phyloP scores from a whole-genome alignment of 108 stramenopile species.

The Cyclostephanos invisitatus region DNA sequence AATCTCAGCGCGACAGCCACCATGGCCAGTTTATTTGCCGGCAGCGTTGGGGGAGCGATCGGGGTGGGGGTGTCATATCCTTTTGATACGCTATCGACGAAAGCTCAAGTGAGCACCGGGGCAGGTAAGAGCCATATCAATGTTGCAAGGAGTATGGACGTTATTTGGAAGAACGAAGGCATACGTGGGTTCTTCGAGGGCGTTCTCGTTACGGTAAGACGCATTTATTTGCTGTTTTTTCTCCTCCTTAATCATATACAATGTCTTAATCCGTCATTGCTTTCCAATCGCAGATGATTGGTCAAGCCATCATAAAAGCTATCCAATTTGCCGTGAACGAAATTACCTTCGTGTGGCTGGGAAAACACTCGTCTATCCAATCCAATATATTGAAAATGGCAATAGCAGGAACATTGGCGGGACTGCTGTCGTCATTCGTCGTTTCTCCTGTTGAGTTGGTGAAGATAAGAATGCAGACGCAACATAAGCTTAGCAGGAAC shows the following conservation, averaged over 20 bases:
- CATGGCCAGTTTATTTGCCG: slow-evolving; percentile 46
- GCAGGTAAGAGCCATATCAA: slow-evolving; percentile 20
- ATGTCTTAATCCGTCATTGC: slow-evolving; percentile 8
- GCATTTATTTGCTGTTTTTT: background rate
- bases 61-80: slow-evolving; percentile 61
- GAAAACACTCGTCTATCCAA: slow-evolving; percentile 23
- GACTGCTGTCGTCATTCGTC: slow-evolving; percentile 58
- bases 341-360: slow-evolving; percentile 33
- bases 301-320: slow-evolving; percentile 71
- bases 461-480: slow-evolving; percentile 59
- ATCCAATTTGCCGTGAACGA: slow-evolving; percentile 66
- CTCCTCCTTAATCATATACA: too few species aligned
- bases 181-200: slow-evolving; percentile 64
- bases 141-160: slow-evolving; percentile 22
- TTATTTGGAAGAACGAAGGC: slow-evolving; percentile 46
- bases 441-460: slow-evolving; percentile 63
- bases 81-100: slow-evolving; percentile 58
- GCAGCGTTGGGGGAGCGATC: slow-evolving; percentile 59
- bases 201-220: slow-evolving; percentile 43
- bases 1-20: slow-evolving; percentile 25
- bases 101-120: slow-evolving; percentile 46
- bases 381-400: slow-evolving; percentile 38
- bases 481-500: slow-evolving; percentile 15
- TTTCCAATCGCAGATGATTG: slow-evolving; percentile 48
- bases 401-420: slow-evolving; percentile 55